Evolutionary conservation across 2,329 filamentous ascomycete genomes (phyloP), one percentile per base, ranked within the genome.

Genomic region (Epichloe scottii): DNA sequence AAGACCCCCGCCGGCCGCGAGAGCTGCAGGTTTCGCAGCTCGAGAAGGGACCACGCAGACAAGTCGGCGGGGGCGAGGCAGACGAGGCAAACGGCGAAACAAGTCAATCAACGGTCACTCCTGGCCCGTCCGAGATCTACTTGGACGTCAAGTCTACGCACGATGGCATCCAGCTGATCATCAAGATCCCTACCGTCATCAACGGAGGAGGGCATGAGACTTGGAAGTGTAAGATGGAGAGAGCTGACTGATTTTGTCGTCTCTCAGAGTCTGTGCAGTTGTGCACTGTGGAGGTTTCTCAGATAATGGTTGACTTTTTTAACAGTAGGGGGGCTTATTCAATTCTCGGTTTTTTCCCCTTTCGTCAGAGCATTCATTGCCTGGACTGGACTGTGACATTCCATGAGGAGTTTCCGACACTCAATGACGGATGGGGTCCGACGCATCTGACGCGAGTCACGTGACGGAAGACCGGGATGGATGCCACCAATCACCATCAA

Each of bases 61-160:
- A 38, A n/a, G 14, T 14, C 37, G 37, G 37, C 3, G 35, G 4
- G 21, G 8, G 26, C 26, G 8, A 30, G 26, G 26, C 26, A 1
- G 8, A 38, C 35, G 15, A 38, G 15, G 15, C 35, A 1, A n/a
- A 38, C 12, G n/a, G n/a, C 3, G n/a, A 3, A 38, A 5, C 1
- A 14, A 38, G 19, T 3, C 26, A 15, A 6, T 7, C 33, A 10
- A 3, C 35, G 11, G 38, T 60, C 4, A 50, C 52, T 17, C 70
- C 70, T 19, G 69, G 66, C 54, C 74, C 75, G 3, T 75, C 75
- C 2, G 76, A 79, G 58, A 72, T 79, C 30, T 79, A 75, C 56
- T 59, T 79, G 51, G 76, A 79, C 55, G 74, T 79, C 52, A 77
- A 76, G 61, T 78, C 75, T 35, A 79, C 76, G 4, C 75, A 70